Evolutionary conservation across 164 flowering plant species (phyloP).

Genomic region (Taxillus chinensis): DNA sequence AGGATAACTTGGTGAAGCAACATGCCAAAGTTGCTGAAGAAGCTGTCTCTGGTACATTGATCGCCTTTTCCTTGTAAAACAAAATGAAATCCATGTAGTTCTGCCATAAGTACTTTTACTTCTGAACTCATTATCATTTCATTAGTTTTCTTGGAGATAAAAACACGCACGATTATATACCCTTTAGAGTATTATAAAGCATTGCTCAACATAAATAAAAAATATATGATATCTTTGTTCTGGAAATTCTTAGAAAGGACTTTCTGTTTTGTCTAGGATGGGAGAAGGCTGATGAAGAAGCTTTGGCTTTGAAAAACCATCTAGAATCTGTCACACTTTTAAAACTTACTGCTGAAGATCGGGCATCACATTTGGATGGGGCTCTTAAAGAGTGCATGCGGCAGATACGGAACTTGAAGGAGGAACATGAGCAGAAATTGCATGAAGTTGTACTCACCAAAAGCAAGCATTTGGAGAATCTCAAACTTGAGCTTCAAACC

Average conservation of each 20-base stretch:
- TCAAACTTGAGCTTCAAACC: slow-evolving; percentile 62
- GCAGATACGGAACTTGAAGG: slow-evolving; percentile 83
- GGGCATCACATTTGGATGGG: slow-evolving; percentile 87
- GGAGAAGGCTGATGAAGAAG: slow-evolving; percentile 99
- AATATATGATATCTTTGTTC: background rate
- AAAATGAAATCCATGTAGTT: background rate
- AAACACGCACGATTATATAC: too few species aligned
- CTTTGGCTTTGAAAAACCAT: slow-evolving; percentile 67
- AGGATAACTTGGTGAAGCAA: slow-evolving; percentile 65
- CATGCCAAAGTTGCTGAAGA: slow-evolving; percentile 89
- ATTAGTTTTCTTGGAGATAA: too few species aligned
- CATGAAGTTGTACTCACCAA: slow-evolving; percentile 60
- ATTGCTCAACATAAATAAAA: background rate
- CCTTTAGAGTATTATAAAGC: too few species aligned
- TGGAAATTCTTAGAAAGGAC: slow-evolving; percentile 1
- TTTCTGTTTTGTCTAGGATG: slow-evolving; percentile 46
- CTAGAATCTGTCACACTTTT: slow-evolving; percentile 82
- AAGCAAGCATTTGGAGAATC: slow-evolving; percentile 68
- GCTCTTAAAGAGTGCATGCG: slow-evolving; percentile 99
- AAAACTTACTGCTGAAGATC: slow-evolving; percentile 85
- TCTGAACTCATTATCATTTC: background rate
- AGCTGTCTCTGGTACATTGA: slow-evolving; percentile 56
- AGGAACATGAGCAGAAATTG: slow-evolving; percentile 79
- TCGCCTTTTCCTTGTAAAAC: background rate
- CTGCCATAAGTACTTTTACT: background rate